These are phyloP conservation scores for Annulohypoxylon truncatum DNA, from an alignment of 2,329 filamentous ascomycete species.

Conservation along the genomic window DNA sequence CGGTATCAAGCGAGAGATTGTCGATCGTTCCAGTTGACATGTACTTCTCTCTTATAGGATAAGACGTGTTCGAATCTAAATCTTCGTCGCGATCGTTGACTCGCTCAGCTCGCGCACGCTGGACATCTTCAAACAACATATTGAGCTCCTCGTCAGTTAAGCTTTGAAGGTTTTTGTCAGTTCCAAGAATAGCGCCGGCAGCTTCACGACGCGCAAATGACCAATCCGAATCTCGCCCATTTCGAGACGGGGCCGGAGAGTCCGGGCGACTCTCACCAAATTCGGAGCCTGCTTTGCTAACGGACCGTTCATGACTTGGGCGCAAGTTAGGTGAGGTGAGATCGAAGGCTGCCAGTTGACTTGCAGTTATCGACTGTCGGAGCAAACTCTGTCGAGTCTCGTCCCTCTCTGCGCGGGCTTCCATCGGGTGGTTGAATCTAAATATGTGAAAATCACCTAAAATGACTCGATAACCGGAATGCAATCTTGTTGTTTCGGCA, in stretches of 20 bases:
- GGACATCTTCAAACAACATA: slow-evolving; percentile 91
- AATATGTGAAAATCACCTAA: slow-evolving; percentile 99
- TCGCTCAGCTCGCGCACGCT: slow-evolving; percentile 82
- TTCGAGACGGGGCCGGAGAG: slow-evolving; percentile 78
- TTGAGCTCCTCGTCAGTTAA: slow-evolving; percentile 95
- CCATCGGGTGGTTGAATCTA: slow-evolving; percentile 96
- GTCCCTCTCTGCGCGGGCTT: slow-evolving; percentile 90
- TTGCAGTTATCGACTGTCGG: slow-evolving; percentile 80
- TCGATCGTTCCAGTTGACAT: slow-evolving; percentile 94
- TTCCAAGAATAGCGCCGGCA: slow-evolving; percentile 87
- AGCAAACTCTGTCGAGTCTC: slow-evolving; percentile 87
- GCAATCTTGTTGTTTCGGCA: slow-evolving; percentile 83
- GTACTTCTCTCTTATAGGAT: slow-evolving; percentile 91
- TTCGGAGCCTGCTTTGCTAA: slow-evolving; percentile 83
- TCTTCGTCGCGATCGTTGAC: slow-evolving; percentile 84
- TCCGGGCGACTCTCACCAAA: slow-evolving; percentile 81
- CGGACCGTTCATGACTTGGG: slow-evolving; percentile 79
- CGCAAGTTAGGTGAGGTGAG: slow-evolving; percentile 68
- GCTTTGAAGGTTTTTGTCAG: slow-evolving; percentile 90
- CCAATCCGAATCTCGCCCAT: slow-evolving; percentile 89
- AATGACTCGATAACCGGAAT: slow-evolving; percentile 94
- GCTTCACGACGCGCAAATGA: slow-evolving; percentile 92
- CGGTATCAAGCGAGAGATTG: slow-evolving; percentile 95
- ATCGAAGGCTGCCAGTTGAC: slow-evolving; percentile 69
- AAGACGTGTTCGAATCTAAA: slow-evolving; percentile 88